Conservation (phyloP, 1,284 basidiomycete genomes). For the Erythrobasidium hasegawianum region DNA sequence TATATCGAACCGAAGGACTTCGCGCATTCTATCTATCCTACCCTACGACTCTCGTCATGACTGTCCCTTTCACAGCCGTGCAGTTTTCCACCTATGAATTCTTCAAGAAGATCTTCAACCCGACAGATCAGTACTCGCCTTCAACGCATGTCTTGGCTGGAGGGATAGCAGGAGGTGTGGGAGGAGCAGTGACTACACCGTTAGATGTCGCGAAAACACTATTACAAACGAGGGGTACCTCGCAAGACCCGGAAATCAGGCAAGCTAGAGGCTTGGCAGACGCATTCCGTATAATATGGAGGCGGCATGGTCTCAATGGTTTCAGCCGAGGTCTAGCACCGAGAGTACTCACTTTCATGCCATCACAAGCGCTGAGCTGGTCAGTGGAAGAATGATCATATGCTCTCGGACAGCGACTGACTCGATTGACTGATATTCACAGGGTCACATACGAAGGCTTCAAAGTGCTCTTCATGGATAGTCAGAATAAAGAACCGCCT, state of each 20-base stretch:
- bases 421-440: background rate
- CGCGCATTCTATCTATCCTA: conserved; percentile 96
- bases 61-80: conserved; percentile 95
- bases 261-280: conserved; percentile 79
- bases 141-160: conserved; percentile 85
- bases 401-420: background rate
- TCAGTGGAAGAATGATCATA: conserved; percentile 34
- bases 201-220: conserved; percentile 98
- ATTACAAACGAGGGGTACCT: conserved; percentile 86
- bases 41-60: conserved; percentile 94
- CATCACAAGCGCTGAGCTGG: conserved; percentile 97
- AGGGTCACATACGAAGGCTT: conserved; percentile 46
- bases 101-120: conserved; percentile 82
- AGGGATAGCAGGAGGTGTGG: conserved; percentile 86
- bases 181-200: conserved; percentile 92
- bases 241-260: conserved; percentile 75
- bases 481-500: conserved; percentile 13
- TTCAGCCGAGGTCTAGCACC: conserved; percentile 85
- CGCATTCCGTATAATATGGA: conserved; percentile 83
- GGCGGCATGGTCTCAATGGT: conserved; percentile 76
- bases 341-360: conserved; percentile 90
- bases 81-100: conserved; percentile 98
- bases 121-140: conserved; percentile 80
- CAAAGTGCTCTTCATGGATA: conserved; percentile 33
- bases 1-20: conserved; percentile 82